A percentile compares a stretch with the other conserved stretches of the same genome.
These are phyloP conservation scores for Baffinella frigidus DNA, from an alignment of 208 protist genomes.

Conservation along the genomic window DNA sequence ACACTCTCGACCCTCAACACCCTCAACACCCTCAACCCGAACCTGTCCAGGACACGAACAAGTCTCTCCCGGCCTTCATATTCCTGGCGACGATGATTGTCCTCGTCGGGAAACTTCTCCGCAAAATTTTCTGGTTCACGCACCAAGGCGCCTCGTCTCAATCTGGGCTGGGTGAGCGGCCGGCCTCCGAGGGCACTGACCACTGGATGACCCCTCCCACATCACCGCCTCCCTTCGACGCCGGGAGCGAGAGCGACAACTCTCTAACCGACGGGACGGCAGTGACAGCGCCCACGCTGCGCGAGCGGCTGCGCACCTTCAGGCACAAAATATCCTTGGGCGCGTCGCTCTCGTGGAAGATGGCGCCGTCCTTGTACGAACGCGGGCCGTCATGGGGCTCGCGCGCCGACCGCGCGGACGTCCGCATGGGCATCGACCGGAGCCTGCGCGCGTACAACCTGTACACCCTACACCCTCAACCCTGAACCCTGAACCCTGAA, in stretches of 20 bases:
- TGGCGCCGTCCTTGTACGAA: neutral
- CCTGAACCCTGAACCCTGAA: no score
- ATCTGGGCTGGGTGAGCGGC: no score
- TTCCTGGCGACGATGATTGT: no score
- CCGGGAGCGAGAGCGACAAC: neutral
- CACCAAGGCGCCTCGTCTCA: no score
- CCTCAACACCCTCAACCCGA: no score
- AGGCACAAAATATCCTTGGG: neutral
- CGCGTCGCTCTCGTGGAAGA: neutral
- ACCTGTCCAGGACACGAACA: no score
- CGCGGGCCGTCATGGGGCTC: neutral
- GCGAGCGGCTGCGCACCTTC: neutral
- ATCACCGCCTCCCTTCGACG: slow-evolving; percentile 27
- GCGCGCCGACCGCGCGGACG: neutral
- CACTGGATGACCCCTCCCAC: slow-evolving; percentile 1
- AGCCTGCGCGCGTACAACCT: slow-evolving; percentile 47
- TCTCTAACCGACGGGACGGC: neutral
- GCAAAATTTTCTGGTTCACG: no score
- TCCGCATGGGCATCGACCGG: neutral
- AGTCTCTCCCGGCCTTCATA: no score
- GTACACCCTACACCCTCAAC: no score
- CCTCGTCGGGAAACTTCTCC: no score
- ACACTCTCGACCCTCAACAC: no score
- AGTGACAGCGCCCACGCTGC: neutral
- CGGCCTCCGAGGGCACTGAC: no score